Evolutionary conservation across 192 early-diverging fungal species (phyloP).

Genomic region (Anaeromyces robustus): DNA sequence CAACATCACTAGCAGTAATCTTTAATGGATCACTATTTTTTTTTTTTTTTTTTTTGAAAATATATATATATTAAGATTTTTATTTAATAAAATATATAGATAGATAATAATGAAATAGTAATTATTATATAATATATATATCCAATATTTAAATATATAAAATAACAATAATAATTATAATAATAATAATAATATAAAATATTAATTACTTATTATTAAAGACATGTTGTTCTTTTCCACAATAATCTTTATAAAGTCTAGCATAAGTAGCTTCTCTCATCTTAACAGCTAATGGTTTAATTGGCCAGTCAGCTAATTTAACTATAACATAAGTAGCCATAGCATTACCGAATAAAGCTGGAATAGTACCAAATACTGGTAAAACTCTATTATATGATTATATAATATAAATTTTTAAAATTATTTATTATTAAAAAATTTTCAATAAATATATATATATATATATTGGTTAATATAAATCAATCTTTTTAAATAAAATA

Average conservation of each 20-base stretch:
- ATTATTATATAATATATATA: no score
- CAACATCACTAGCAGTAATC: conserved; percentile 41
- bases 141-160: no score
- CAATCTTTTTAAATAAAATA: not conserved
- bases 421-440: not conserved
- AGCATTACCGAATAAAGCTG: conserved; percentile 84
- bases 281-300: conserved; percentile 59
- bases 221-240: conserved; percentile 36
- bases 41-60: conserved; percentile 6
- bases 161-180: conserved; percentile 3
- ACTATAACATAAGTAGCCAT: conserved; percentile 76
- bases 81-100: no score
- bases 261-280: conserved; percentile 55
- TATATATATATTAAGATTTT: no score
- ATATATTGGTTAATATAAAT: no score
- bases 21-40: conserved; percentile 31
- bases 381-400: conserved; percentile 1
- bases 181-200: not conserved
- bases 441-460: not conserved
- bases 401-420: not conserved
- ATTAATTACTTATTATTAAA: conserved; percentile 4
- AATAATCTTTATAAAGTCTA: conserved; percentile 57
- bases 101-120: no score
- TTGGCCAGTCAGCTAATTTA: conserved; percentile 33
- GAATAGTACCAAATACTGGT: conserved; percentile 60